Evolutionary conservation across 495 filamentous ascomycete genomes (phyloP).

Genomic region (Talaromyces liani): DNA sequence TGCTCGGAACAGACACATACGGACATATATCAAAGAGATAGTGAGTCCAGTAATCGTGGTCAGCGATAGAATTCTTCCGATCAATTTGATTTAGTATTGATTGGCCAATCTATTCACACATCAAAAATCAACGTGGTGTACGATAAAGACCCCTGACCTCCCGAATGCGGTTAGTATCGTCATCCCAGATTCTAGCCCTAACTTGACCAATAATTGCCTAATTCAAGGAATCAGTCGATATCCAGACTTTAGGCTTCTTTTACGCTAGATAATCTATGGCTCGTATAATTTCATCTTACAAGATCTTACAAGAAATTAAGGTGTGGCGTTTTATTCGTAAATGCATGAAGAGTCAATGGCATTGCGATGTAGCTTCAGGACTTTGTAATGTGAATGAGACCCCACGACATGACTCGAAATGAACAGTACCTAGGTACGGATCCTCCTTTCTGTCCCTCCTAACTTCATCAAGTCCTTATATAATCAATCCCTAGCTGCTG

Average conservation of each 20-base stretch:
- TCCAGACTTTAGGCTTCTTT: background rate
- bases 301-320: background rate
- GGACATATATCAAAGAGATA: no score
- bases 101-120: background rate
- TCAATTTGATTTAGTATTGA: background rate
- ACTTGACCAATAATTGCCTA: background rate
- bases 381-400: no score
- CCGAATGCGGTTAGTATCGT: background rate
- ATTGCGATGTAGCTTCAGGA: background rate
- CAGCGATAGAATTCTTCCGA: no score
- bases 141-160: no score
- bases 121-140: background rate
- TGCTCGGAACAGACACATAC: no score
- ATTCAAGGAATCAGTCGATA: no score
- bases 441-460: no score
- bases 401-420: no score
- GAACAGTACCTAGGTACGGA: no score
- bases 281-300: background rate
- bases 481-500: no score
- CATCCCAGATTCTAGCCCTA: background rate
- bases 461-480: no score
- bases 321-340: background rate
- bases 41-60: no score
- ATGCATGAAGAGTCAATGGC: background rate
- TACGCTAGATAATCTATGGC: background rate